Evolutionary conservation across 2,329 filamentous ascomycete species (phyloP), one percentile per base, ranked within the genome.

Genomic region (Acrocalymma vagum): DNA sequence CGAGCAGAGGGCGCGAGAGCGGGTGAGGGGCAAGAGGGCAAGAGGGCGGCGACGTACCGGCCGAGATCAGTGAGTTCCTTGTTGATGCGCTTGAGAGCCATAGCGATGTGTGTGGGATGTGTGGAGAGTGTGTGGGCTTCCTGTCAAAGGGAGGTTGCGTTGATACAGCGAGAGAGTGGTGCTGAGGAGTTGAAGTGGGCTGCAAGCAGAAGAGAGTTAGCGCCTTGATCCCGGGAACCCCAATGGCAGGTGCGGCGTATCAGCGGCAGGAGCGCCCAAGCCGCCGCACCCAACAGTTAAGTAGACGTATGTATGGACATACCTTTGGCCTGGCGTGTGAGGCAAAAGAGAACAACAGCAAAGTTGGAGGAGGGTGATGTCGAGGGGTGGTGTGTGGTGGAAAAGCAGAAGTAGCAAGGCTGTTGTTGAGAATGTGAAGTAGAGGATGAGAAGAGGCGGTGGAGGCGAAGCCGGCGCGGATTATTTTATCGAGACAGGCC

Each of bases 1-100:
- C 66, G 65, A 70, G 68, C 65, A 66, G 51, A 50, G 55, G 54
- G 33, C 48, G 43, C 18, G 39, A 29, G 31, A n/a, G n/a, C n/a
- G n/a, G n/a, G n/a, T n/a, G n/a, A n/a, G n/a, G n/a, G n/a, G n/a
- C n/a, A n/a, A n/a, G n/a, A n/a, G n/a, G n/a, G n/a, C n/a, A n/a
- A n/a, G n/a, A n/a, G n/a, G n/a, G n/a, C n/a, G 45, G 48, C 50
- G 45, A 73, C 74, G 60, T 76, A 93, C 89, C 89, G 88, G 79
- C 89, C 89, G 76, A 94, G 82, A 73, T 94, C 89, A 75, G 87
- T 86, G 72, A 94, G 84, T 78, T 94, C 89, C 86, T 92, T 94
- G 83, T 93, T 93, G 77, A 94, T 94, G 76, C 89, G 86, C 87
- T 94, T 94, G 67, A 94, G 83, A 76, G 89, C 89, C 89, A 94